These are phyloP conservation scores for Neurospora intermedia DNA, from an alignment of 495 filamentous ascomycete species.

Conservation along the genomic window DNA sequence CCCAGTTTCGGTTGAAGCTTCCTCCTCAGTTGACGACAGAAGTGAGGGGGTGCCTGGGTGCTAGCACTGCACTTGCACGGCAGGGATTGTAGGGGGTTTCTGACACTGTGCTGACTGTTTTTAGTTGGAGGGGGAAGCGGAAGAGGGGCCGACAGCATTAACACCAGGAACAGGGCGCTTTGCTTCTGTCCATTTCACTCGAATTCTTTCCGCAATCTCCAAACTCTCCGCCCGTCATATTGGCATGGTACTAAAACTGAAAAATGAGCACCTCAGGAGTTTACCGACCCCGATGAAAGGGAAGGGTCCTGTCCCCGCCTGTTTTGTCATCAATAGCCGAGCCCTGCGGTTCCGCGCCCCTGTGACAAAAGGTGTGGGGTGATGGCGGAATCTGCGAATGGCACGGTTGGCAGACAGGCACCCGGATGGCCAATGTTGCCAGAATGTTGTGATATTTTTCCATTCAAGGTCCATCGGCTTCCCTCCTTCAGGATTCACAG, in stretches of 20 bases:
- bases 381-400: constrained; percentile 10
- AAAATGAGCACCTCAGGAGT: background rate
- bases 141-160: background rate
- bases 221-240: background rate
- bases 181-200: background rate
- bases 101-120: background rate
- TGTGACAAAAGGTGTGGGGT: constrained; percentile 12
- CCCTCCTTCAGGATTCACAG: background rate
- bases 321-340: background rate
- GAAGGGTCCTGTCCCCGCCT: background rate
- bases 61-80: background rate
- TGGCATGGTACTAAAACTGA: background rate
- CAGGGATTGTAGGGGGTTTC: background rate
- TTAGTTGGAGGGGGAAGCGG: background rate
- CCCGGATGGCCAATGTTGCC: constrained; percentile 11
- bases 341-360: background rate
- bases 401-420: background rate
- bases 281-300: background rate
- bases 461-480: background rate
- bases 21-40: background rate
- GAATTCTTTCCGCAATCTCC: background rate
- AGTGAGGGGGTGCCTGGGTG: background rate
- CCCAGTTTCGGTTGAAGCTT: background rate
- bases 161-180: background rate
- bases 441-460: constrained; percentile 27